These are phyloP conservation scores for Urochloa ruziziensis DNA, from an alignment of 176 grass and related monocot species.

Conservation along the genomic window DNA sequence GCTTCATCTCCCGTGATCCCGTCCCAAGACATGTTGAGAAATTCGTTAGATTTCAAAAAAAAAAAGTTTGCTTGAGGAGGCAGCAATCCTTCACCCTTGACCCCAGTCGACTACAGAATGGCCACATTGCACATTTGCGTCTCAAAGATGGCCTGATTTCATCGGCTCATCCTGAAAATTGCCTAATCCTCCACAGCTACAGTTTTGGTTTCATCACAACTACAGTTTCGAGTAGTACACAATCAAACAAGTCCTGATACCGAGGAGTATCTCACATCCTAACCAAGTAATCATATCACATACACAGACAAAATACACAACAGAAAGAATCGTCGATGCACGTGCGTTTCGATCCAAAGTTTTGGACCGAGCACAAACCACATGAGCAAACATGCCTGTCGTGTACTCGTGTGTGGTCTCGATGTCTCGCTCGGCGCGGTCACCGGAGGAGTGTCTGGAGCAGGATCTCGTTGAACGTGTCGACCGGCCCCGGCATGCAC, in stretches of 20 bases:
- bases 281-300: background rate
- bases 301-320: background rate
- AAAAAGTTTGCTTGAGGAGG: no score
- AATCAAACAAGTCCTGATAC: background rate
- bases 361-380: background rate
- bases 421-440: background rate
- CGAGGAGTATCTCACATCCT: background rate
- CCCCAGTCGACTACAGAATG: no score
- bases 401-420: no score
- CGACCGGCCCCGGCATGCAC: constrained; percentile 76
- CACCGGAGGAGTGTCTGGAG: constrained; percentile 38
- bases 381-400: background rate
- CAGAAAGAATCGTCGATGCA: background rate
- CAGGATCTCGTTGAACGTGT: constrained; percentile 79
- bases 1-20: no score
- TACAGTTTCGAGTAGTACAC: background rate
- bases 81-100: no score
- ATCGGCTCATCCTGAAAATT: background rate
- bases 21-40: no score
- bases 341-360: background rate
- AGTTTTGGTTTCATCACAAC: background rate
- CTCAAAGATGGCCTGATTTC: background rate
- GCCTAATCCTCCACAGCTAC: background rate
- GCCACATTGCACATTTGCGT: no score
- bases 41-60: no score